These are phyloP conservation scores for Primulina huaijiensis DNA, from an alignment of 257 asterid genomes.

Conservation along the genomic window DNA sequence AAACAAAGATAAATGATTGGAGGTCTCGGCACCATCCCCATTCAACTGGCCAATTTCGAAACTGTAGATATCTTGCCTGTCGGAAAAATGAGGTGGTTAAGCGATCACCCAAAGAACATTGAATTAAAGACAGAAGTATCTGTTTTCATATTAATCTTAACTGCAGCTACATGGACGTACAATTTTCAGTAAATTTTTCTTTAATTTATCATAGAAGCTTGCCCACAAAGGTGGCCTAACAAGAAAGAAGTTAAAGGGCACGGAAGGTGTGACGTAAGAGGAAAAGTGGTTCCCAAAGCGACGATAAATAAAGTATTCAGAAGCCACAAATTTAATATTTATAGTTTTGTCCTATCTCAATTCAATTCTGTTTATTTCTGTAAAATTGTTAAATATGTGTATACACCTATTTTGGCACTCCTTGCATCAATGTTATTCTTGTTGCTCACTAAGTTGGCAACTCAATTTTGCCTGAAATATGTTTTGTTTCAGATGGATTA, in stretches of 20 bases:
- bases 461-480: background rate
- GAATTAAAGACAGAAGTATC: background rate
- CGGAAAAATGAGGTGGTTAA: slow-evolving; percentile 22
- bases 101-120: background rate
- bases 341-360: background rate
- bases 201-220: background rate
- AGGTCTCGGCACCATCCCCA: slow-evolving; percentile 99
- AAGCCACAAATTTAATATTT: background rate
- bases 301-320: background rate
- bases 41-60: slow-evolving; percentile 88
- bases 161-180: background rate
- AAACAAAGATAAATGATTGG: slow-evolving; percentile 88
- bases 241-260: background rate
- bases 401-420: background rate
- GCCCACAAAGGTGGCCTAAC: background rate
- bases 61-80: slow-evolving; percentile 69
- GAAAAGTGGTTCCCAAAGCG: background rate
- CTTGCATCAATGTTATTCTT: background rate
- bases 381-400: no score
- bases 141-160: background rate
- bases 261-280: background rate
- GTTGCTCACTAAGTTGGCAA: background rate
- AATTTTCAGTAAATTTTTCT: no score
- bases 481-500: background rate
- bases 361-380: no score